Conservation (phyloP, 2,329 filamentous ascomycete species). For the Ophioceras dolichostomum region DNA sequence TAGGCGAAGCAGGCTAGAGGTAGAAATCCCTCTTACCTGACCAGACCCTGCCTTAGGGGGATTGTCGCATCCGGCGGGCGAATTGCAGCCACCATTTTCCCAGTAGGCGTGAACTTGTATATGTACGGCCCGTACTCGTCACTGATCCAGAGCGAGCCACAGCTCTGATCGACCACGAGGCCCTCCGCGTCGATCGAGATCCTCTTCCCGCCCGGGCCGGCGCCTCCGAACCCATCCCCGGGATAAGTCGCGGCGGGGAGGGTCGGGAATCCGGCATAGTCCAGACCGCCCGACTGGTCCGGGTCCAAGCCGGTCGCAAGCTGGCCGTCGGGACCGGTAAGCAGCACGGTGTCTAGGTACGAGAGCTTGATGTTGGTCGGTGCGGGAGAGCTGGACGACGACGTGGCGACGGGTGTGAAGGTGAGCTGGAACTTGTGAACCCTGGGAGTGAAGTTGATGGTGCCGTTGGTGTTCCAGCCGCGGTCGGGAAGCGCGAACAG, state of each 20-base stretch:
- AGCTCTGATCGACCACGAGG: constrained; percentile 39
- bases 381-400: constrained; percentile 41
- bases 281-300: constrained; percentile 36
- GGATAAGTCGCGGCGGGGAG: constrained; percentile 51
- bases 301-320: constrained; percentile 54
- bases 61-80: constrained; percentile 52
- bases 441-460: constrained; percentile 53
- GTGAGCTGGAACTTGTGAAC: constrained; percentile 55
- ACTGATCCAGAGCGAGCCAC: constrained; percentile 54
- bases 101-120: constrained; percentile 48
- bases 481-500: constrained; percentile 54
- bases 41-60: constrained; percentile 40
- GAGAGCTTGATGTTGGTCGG: constrained; percentile 47
- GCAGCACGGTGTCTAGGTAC: constrained; percentile 53
- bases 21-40: too few species aligned
- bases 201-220: constrained; percentile 44
- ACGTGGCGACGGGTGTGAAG: constrained; percentile 38
- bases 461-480: constrained; percentile 65
- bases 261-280: constrained; percentile 45
- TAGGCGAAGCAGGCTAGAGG: too few species aligned
- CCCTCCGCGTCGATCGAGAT: constrained; percentile 56
- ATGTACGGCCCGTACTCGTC: constrained; percentile 63
- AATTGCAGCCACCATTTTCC: constrained; percentile 50
- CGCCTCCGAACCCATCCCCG: constrained; percentile 55
- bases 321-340: constrained; percentile 48